Percentiles rank a stretch among this genome's conserved stretches.
Evolutionary conservation across 2,329 filamentous ascomycete species (phyloP).

Genomic region (Cladosporium sp.): DNA sequence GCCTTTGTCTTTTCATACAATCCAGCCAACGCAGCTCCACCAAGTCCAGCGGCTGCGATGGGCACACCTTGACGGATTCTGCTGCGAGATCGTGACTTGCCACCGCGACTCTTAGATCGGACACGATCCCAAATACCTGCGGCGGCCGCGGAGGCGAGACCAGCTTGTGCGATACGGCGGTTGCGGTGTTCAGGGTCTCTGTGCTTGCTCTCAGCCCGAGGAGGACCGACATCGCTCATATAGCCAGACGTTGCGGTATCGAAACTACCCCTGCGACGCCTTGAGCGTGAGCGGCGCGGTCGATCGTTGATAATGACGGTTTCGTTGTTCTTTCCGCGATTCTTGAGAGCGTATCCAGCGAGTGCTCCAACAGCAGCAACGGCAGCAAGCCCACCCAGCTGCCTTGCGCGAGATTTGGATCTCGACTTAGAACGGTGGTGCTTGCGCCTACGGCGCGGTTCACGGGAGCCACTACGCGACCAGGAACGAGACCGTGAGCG

Average conservation of each 20-base stretch:
- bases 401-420: constrained; percentile 42
- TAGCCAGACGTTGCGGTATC: constrained; percentile 22
- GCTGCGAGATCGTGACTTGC: constrained; percentile 40
- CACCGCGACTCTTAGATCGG: constrained; percentile 54
- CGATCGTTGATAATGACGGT: constrained; percentile 40
- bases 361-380: constrained; percentile 57
- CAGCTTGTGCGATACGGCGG: constrained; percentile 56
- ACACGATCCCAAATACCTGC: constrained; percentile 56
- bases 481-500: not conserved
- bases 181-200: constrained; percentile 49
- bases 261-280: constrained; percentile 38
- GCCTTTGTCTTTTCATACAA: constrained; percentile 60
- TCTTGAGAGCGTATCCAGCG: constrained; percentile 48
- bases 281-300: constrained; percentile 41
- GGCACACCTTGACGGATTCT: constrained; percentile 53
- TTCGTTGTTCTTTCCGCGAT: constrained; percentile 46
- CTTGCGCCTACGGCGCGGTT: constrained; percentile 22
- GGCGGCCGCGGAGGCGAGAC: constrained; percentile 57
- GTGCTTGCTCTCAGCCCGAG: constrained; percentile 32
- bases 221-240: constrained; percentile 18
- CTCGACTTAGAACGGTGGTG: constrained; percentile 34
- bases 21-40: constrained; percentile 56
- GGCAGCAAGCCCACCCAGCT: constrained; percentile 55
- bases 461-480: constrained; percentile 8
- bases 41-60: constrained; percentile 56